Conservation (phyloP, 495 filamentous ascomycete genomes). For the Aspergillus homomorphus region DNA sequence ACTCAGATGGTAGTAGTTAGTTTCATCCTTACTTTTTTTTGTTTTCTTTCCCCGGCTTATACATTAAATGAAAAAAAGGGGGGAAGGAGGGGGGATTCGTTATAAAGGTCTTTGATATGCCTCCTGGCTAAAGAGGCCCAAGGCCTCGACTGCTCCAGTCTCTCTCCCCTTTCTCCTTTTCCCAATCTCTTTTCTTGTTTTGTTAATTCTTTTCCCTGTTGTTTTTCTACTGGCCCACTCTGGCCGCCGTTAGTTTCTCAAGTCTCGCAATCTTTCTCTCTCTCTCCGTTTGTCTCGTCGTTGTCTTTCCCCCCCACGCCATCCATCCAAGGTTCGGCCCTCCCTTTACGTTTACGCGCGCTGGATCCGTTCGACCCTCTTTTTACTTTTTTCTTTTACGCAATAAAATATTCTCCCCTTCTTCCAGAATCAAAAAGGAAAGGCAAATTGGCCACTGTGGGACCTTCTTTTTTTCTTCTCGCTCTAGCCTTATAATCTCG, state of each 20-base stretch:
- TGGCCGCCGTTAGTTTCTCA: too few relatives aligned
- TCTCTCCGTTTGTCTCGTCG: neutral
- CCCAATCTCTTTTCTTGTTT: too few relatives aligned
- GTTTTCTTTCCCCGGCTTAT: too few relatives aligned
- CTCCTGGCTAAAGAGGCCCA: too few relatives aligned
- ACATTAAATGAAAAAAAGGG: neutral
- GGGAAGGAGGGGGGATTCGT: neutral
- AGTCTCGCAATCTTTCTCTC: neutral
- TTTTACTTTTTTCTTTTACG: constrained; percentile 4
- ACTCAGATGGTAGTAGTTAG: too few relatives aligned
- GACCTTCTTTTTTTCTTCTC: neutral
- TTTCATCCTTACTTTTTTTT: too few relatives aligned
- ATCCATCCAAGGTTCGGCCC: constrained; percentile 4
- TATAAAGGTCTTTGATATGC: neutral
- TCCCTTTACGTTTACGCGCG: neutral
- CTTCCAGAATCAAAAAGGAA: neutral
- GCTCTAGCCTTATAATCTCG: constrained; percentile 2
- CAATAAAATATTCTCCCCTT: neutral
- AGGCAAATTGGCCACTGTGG: constrained; percentile 5
- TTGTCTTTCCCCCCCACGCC: neutral
- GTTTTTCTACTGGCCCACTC: neutral
- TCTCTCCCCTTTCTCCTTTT: neutral
- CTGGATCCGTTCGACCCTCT: neutral
- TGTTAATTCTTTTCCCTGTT: neutral
- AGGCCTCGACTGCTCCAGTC: neutral